Evolutionary conservation across 768 basidiomycete genomes (phyloP).

Genomic region (Mycena rosella): DNA sequence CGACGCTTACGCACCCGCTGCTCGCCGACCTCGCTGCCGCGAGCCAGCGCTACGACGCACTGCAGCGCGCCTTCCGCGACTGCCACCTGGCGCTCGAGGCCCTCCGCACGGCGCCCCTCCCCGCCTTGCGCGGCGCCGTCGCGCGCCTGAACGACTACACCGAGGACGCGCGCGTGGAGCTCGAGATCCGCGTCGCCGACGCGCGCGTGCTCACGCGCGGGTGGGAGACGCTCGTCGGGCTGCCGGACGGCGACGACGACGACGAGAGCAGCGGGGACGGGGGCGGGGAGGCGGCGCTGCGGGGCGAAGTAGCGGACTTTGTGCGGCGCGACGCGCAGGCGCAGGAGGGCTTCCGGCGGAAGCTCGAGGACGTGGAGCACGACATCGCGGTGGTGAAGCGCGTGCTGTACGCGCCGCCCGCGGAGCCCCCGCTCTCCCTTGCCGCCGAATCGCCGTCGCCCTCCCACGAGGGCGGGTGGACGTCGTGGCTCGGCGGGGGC

Average conservation of each 20-base stretch:
- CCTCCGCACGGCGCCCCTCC: constrained; percentile 49
- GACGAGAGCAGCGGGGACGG: neutral
- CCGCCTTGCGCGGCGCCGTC: constrained; percentile 61
- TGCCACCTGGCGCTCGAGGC: constrained; percentile 77
- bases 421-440: neutral
- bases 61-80: constrained; percentile 75
- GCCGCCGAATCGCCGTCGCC: neutral
- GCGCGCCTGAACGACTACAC: constrained; percentile 78
- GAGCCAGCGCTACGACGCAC: constrained; percentile 67
- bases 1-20: constrained; percentile 47
- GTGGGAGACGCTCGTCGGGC: constrained; percentile 76
- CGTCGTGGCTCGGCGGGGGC: constrained; percentile 62
- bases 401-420: constrained; percentile 28
- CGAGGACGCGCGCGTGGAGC: constrained; percentile 85
- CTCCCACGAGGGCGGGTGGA: constrained; percentile 60
- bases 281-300: constrained; percentile 39
- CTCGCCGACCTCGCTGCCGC: constrained; percentile 59
- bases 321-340: constrained; percentile 63
- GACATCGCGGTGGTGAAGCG: constrained; percentile 80
- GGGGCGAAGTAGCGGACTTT: constrained; percentile 37
- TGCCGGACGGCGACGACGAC: constrained; percentile 33
- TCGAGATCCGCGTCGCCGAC: constrained; percentile 84
- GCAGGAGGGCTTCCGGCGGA: constrained; percentile 61
- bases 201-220: constrained; percentile 75
- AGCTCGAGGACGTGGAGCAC: constrained; percentile 80